Base-by-base conservation (phyloP, 2,329 filamentous ascomycete genomes). In the Exophiala spinifera region DNA sequence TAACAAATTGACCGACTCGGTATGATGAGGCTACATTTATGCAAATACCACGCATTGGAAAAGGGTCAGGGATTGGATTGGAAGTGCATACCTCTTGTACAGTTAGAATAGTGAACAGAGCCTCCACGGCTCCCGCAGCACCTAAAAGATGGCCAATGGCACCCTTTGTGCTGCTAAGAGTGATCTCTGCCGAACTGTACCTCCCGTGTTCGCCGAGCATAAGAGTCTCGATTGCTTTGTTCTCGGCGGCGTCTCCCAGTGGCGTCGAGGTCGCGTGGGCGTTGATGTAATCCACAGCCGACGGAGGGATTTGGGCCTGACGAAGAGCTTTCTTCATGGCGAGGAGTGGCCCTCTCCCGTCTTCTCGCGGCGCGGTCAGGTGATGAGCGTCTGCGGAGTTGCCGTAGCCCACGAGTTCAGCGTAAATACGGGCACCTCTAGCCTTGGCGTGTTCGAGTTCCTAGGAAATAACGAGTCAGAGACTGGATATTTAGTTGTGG, bases 141-240 rank as follows among this genome's bases (percentile, higher is more conserved):
- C 94, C 94, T 3, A 99, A 79, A 4, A 99, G 75, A 77, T 99
- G 94, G 0, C 94, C 94, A 48, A 95, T 79, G 2, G 94, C 90
- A 5, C 92, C 92, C 70, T 99, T 99, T 0, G 91, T 96, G 70
- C 94, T 92, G 69, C 91, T 96, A 17, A 96, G 81, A 42, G 91
- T 90, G 51, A 97, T 80, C 7, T 88, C 73, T 1, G 75, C 73
- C 37, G 87, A 80, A 1, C 74, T 75, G 1, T 71, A 64, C 51
- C 85, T 79, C 0, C 89, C 90, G 15, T 87, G 81, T 19, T 85
- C 80, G 0, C 88, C 88, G 8, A 90, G 75, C 73, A 97, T 84
- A 36, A 99, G 72, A 0, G 81, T 74, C 57, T 84, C 86, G 63
- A 97, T 92, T 0, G 94, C 94, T 6, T 78, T 75, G 47, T 92